Percentiles rank a stretch among this genome's conserved stretches.
Evolutionary conservation across 768 basidiomycete species (phyloP).

Genomic region (Boletus rubescentipes): DNA sequence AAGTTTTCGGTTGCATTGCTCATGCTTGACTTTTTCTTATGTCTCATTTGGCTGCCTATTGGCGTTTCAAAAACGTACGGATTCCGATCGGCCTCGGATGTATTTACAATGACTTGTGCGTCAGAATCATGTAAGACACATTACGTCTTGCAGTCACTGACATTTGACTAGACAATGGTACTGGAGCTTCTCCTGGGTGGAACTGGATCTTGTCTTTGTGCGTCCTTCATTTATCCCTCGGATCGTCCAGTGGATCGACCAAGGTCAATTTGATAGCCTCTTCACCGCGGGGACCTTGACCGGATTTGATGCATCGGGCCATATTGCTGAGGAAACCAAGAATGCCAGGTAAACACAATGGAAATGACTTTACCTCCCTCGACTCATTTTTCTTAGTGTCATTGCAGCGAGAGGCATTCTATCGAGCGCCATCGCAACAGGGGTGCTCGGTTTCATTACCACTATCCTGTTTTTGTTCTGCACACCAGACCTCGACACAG

Average conservation of each 20-base stretch:
- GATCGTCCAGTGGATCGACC: neutral
- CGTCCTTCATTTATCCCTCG: slow-evolving; percentile 18
- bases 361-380: neutral
- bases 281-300: slow-evolving; percentile 87
- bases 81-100: slow-evolving; percentile 79
- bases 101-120: slow-evolving; percentile 79
- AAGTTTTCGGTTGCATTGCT: slow-evolving; percentile 70
- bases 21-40: slow-evolving; percentile 85
- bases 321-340: slow-evolving; percentile 87
- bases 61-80: slow-evolving; percentile 89
- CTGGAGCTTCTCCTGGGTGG: slow-evolving; percentile 84
- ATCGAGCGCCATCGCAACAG: slow-evolving; percentile 73
- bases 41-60: slow-evolving; percentile 90
- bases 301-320: slow-evolving; percentile 88
- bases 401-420: slow-evolving; percentile 83
- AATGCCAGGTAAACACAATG: slow-evolving; percentile 55
- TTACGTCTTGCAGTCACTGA: neutral
- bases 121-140: slow-evolving; percentile 30
- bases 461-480: slow-evolving; percentile 84
- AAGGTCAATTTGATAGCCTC: slow-evolving; percentile 61
- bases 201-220: slow-evolving; percentile 91
- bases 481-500: slow-evolving; percentile 70
- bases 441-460: slow-evolving; percentile 74
- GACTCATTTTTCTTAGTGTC: slow-evolving; percentile 43
- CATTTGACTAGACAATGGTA: slow-evolving; percentile 72